Conservation (phyloP, 129 eudicot genomes). For the Chrysanthemum seticuspe region DNA sequence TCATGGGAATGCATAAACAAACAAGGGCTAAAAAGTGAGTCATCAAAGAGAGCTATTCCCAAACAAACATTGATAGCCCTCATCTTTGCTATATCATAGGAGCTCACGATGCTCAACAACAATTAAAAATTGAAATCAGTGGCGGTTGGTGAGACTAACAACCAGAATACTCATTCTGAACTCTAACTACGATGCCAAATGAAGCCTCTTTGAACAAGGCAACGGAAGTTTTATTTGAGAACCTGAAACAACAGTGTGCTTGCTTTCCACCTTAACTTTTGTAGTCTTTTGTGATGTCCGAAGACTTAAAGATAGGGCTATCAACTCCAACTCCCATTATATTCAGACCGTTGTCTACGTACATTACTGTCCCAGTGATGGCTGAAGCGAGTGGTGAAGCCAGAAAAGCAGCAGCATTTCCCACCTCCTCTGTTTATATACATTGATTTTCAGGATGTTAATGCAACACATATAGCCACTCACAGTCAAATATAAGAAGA, state of each 20-base stretch:
- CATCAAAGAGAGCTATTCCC: no score
- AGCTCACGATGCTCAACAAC: neutral
- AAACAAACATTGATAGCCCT: neutral
- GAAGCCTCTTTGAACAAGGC: neutral
- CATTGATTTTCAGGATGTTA: neutral
- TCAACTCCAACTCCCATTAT: neutral
- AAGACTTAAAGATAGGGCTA: neutral
- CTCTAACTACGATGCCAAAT: neutral
- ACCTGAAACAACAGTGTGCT: neutral
- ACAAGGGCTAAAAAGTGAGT: no score
- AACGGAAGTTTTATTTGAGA: neutral
- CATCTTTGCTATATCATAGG: neutral
- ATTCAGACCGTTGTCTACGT: conserved; percentile 2
- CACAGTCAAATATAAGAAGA: neutral
- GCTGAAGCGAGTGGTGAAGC: conserved; percentile 18
- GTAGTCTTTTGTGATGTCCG: neutral
- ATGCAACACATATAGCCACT: neutral
- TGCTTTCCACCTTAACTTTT: neutral
- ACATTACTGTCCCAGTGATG: neutral
- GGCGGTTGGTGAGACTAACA: neutral
- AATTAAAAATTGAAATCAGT: neutral
- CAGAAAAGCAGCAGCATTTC: conserved; percentile 20
- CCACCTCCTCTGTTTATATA: conserved; percentile 5
- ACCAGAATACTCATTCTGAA: neutral
- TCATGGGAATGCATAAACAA: no score